These are phyloP conservation scores for Eutreptiella sp. DNA, from an alignment of 208 protist species.

Conservation along the genomic window DNA sequence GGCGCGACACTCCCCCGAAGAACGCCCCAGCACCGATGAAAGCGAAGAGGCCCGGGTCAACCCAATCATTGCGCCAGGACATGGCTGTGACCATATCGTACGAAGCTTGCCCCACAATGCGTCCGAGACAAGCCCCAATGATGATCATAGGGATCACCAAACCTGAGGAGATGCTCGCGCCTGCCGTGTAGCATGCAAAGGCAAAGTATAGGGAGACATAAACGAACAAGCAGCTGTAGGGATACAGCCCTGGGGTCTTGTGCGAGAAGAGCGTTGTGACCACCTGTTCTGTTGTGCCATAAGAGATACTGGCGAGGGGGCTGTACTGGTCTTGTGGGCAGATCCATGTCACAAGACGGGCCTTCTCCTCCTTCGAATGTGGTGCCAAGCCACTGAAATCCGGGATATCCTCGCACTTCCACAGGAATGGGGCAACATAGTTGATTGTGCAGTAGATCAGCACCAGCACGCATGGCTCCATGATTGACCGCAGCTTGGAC, in stretches of 20 bases:
- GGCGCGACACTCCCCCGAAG: conserved; percentile 75
- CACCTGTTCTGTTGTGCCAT: conserved; percentile 68
- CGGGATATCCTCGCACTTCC: conserved; percentile 46
- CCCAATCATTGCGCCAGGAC: conserved; percentile 50
- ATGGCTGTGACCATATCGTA: conserved; percentile 44
- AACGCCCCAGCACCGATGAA: conserved; percentile 83
- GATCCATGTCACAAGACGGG: conserved; percentile 57
- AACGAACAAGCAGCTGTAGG: conserved; percentile 48
- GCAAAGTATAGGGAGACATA: conserved; percentile 70
- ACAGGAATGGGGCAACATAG: conserved; percentile 48
- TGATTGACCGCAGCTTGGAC: conserved; percentile 48
- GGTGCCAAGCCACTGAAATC: conserved; percentile 35
- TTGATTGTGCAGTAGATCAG: conserved; percentile 51
- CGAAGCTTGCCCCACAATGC: conserved; percentile 56
- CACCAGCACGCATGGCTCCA: conserved; percentile 59
- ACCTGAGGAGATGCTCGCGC: conserved; percentile 69
- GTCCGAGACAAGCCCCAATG: conserved; percentile 73
- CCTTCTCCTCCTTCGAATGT: conserved; percentile 48
- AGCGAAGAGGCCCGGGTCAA: conserved; percentile 81
- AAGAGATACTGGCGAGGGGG: conserved; percentile 64
- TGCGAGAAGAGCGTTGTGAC: conserved; percentile 77
- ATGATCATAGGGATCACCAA: conserved; percentile 79
- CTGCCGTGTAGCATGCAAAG: conserved; percentile 60
- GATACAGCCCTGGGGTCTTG: conserved; percentile 65
- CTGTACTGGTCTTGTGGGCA: conserved; percentile 57